Conservation (phyloP, 129 eudicot genomes). For the Dittrichia graveolens region DNA sequence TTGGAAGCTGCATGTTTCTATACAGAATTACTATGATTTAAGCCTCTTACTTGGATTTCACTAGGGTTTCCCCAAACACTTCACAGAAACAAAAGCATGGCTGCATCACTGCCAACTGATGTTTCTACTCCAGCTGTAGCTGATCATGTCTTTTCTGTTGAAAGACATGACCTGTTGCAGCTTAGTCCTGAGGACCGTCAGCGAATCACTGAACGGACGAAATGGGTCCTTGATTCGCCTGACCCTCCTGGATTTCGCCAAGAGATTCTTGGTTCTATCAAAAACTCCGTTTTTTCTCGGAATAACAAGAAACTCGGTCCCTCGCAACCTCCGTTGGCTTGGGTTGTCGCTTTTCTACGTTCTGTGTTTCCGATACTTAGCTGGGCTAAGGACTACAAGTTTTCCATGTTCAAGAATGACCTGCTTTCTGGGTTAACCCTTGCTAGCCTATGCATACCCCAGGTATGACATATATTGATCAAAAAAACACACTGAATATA, state of each 20-base stretch:
- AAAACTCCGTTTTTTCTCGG: constrained; percentile 34
- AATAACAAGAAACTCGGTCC: constrained; percentile 28
- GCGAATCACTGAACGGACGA: constrained; percentile 52
- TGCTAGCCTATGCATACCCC: constrained; percentile 75
- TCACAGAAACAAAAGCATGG: constrained; percentile 46
- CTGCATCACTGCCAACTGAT: constrained; percentile 36
- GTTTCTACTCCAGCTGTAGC: constrained; percentile 23
- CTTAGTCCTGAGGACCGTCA: constrained; percentile 41
- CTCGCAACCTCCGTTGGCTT: constrained; percentile 35
- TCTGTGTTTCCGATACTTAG: constrained; percentile 54
- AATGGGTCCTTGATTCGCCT: constrained; percentile 66
- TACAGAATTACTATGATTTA: constrained; percentile 22
- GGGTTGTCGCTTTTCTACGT: constrained; percentile 27
- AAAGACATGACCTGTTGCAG: constrained; percentile 40
- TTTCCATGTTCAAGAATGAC: constrained; percentile 56
- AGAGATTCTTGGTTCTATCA: constrained; percentile 49
- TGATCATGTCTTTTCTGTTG: constrained; percentile 41
- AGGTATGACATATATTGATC: constrained; percentile 39
- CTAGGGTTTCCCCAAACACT: constrained; percentile 64
- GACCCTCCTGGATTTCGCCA: constrained; percentile 58
- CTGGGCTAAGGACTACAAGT: constrained; percentile 56
- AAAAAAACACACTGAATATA: neutral
- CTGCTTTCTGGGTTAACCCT: constrained; percentile 64
- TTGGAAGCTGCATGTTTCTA: constrained; percentile 19
- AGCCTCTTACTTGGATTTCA: constrained; percentile 30